phyloP scores from a whole-genome alignment of 768 basidiomycete genomes.

The Tricholoma bakamatsutake region DNA sequence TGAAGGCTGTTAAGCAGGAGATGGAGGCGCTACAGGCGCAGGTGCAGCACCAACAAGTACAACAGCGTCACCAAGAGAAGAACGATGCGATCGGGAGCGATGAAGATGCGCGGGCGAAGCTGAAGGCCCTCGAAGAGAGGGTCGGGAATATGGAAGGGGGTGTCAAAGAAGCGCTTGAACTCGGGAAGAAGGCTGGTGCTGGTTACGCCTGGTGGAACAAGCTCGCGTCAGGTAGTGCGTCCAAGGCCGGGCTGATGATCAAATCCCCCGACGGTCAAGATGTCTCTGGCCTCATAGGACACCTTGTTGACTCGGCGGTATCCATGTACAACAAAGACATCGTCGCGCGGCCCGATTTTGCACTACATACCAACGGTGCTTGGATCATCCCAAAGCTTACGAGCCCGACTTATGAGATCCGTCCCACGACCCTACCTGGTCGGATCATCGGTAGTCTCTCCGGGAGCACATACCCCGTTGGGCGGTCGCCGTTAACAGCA shows the following conservation, averaged over 20 bases:
- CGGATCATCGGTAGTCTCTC: constrained; percentile 53
- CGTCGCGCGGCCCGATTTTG: constrained; percentile 81
- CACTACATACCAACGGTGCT: constrained; percentile 78
- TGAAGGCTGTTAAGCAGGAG: constrained; percentile 50
- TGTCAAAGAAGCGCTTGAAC: constrained; percentile 68
- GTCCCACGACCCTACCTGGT: constrained; percentile 41
- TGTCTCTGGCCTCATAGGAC: constrained; percentile 58
- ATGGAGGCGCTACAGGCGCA: constrained; percentile 47
- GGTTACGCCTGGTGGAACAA: constrained; percentile 71
- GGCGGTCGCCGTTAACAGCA: constrained; percentile 80
- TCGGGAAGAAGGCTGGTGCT: constrained; percentile 41
- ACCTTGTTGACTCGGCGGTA: constrained; percentile 75
- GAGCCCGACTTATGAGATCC: constrained; percentile 67
- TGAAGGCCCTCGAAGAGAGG: constrained; percentile 57
- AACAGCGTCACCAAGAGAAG: constrained; percentile 9
- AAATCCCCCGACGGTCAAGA: constrained; percentile 73
- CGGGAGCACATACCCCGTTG: constrained; percentile 56
- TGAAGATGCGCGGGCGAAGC: constrained; percentile 49
- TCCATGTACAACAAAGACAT: constrained; percentile 64
- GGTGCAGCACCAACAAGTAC: constrained; percentile 22
- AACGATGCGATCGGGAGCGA: constrained; percentile 28
- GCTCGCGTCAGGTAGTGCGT: constrained; percentile 36
- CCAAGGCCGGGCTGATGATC: constrained; percentile 49
- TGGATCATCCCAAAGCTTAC: constrained; percentile 79
- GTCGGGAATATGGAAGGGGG: constrained; percentile 55